Base-by-base conservation (phyloP, 139 green algal species). In the Pleodorina starrii region DNA sequence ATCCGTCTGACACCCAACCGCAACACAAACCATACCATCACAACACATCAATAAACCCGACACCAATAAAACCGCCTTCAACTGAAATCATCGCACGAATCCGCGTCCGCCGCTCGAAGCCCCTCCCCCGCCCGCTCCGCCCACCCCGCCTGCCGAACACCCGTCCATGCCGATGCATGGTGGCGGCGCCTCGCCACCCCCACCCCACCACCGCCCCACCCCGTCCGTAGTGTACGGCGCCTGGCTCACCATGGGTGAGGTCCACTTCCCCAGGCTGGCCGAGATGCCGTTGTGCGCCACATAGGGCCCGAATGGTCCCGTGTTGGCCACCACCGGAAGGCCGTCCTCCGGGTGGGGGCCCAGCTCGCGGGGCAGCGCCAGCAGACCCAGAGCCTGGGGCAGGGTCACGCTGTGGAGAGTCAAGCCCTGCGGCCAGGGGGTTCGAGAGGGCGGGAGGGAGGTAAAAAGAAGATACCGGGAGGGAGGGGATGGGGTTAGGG, bases 361-460 rank as follows among this genome's bases (percentile, higher is more conserved):
- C 72, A 97, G 59, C 21, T 91, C 60, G 17, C 88, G 90, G 7
- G 95, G 95, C 74, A 95, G 85, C 12, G 80, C 38, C 77, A 97
- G 90, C 78, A 97, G 75, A 17, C 73, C 68, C 59, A 97, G 84
- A 10, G 94, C 95, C 19, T 50, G 59, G 7, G 92, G 63, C 50
- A 97, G 84, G 21, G 44, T 92, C 1, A 96, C 77, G 0, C 9
- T 48, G 14, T 44, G 42, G 1, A 74, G 32, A n/a, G 60, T 88
- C 7, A 66, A 32, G 32, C 42, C 74, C 90, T 92, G 51, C 27
- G 35, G 38, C 48, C 32, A 17, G 36, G 46, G 32, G 44, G 74
- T 27, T 4, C 0, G 42, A 38, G 72, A 43, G 25, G 32, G 68
- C 2, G 36, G 38, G 32, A 76, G 68, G 25, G 68, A 25, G 32